Percentiles rank a stretch among this genome's conserved stretches.
Conservation (phyloP, 345 rosid genomes). For the Barbarea vulgaris region DNA sequence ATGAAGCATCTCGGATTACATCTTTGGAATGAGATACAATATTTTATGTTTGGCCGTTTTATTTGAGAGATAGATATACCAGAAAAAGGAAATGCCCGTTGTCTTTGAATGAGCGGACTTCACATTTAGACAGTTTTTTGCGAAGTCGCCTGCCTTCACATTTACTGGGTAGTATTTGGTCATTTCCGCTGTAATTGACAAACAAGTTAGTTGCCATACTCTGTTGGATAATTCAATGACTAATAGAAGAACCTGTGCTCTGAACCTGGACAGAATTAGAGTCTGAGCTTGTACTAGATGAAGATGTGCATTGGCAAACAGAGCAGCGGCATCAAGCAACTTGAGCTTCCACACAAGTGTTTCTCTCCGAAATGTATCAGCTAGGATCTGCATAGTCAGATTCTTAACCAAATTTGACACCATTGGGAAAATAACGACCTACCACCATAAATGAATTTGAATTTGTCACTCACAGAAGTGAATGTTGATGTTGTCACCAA, state of each 20-base stretch:
- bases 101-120: constrained; percentile 57
- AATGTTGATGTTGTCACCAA: constrained; percentile 49
- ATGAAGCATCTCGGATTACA: constrained; percentile 15
- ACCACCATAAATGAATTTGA: constrained; percentile 11
- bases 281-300: constrained; percentile 71
- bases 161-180: constrained; percentile 70
- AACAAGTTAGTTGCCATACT: constrained; percentile 19
- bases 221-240: not conserved
- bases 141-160: constrained; percentile 67
- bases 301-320: constrained; percentile 68
- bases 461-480: constrained; percentile 52
- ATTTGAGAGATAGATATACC: constrained; percentile 48
- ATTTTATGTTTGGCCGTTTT: constrained; percentile 11
- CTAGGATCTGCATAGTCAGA: constrained; percentile 56
- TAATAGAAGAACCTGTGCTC: constrained; percentile 8
- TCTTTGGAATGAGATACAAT: not conserved
- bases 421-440: constrained; percentile 4
- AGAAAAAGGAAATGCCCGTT: constrained; percentile 76
- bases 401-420: constrained; percentile 25
- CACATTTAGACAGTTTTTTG: constrained; percentile 50
- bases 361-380: constrained; percentile 54
- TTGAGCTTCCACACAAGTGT: constrained; percentile 78
- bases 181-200: constrained; percentile 59
- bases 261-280: constrained; percentile 65
- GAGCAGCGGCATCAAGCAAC: constrained; percentile 63